phyloP scores from a whole-genome alignment of 1,139 yeast genomes.

The Pneumocystis sp. region DNA sequence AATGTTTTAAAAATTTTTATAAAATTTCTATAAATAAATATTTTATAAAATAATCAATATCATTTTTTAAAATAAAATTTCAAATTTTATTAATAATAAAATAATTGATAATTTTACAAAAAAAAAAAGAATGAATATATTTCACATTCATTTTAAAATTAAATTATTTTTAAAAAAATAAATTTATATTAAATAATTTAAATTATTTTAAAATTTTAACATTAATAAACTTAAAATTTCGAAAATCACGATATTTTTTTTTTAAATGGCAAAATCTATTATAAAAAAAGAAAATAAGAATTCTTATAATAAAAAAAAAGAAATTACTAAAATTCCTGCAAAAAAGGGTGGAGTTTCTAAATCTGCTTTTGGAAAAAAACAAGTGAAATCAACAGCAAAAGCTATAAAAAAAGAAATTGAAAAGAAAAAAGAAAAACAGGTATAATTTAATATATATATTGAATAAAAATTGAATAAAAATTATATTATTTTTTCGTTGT shows the following conservation, averaged over 20 bases:
- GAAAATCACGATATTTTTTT: neutral
- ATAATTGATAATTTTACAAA: neutral
- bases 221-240: neutral
- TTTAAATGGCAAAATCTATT: neutral
- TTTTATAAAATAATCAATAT: neutral
- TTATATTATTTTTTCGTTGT: neutral
- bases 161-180: too few species aligned
- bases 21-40: neutral
- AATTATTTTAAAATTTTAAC: too few species aligned
- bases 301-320: neutral
- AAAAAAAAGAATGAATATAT: neutral
- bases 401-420: neutral
- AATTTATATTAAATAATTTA: too few species aligned
- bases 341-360: neutral
- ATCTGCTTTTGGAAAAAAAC: neutral
- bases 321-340: neutral
- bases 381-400: neutral
- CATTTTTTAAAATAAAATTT: too few species aligned
- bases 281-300: neutral
- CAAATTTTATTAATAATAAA: neutral
- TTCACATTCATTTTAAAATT: neutral
- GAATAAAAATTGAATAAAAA: neutral
- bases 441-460: neutral
- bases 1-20: neutral
- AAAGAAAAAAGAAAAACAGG: neutral